phyloP scores from a whole-genome alignment of 441 rosid genomes.

The Populus trichocarpa region DNA sequence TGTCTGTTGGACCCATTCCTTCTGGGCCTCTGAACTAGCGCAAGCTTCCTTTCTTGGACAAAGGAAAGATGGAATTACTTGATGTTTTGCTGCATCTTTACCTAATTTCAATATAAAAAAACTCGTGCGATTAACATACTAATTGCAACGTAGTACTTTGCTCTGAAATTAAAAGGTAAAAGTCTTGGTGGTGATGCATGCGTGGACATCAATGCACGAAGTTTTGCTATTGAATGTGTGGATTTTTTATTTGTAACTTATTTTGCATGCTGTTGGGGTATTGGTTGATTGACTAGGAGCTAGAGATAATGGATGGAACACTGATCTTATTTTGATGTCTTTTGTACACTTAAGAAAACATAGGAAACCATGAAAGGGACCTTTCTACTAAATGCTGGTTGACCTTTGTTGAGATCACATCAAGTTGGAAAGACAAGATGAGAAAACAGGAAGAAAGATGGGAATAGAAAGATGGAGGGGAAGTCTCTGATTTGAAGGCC shows the following conservation, averaged over 20 bases:
- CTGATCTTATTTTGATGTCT: background rate
- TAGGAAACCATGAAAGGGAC: conserved; percentile 12
- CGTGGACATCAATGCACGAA: background rate
- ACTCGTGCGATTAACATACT: background rate
- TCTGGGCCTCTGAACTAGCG: no score
- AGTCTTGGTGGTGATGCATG: background rate
- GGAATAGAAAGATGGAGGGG: background rate
- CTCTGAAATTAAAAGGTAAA: background rate
- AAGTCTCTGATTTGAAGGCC: conserved; percentile 17
- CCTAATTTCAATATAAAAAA: no score
- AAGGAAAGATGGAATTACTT: no score
- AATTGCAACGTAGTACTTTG: background rate
- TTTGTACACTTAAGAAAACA: background rate
- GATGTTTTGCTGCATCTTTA: no score
- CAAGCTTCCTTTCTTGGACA: no score
- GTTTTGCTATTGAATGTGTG: background rate
- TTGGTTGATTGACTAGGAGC: background rate
- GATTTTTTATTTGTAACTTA: no score
- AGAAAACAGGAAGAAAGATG: background rate
- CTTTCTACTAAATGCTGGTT: conserved; percentile 11
- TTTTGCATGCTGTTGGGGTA: background rate
- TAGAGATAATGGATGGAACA: background rate
- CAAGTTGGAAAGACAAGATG: conserved; percentile 7
- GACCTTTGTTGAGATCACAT: conserved; percentile 11
- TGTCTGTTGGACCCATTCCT: background rate